Conservation (phyloP, 2,329 filamentous ascomycete genomes). For the Alternaria consortialis region DNA sequence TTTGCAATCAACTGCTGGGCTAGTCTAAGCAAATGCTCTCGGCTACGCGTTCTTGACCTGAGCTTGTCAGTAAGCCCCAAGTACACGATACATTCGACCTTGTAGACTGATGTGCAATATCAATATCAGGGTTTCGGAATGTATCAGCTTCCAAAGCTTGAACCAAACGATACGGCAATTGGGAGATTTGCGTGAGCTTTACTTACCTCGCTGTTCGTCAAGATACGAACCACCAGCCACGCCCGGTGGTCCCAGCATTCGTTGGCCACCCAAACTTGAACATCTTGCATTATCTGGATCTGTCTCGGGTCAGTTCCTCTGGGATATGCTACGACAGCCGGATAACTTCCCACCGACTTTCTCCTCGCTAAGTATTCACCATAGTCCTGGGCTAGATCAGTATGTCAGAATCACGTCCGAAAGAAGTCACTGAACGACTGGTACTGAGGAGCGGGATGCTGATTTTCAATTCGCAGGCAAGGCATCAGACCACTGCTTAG, state of each 20-base stretch:
- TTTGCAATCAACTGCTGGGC: constrained; percentile 67
- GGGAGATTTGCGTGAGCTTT: constrained; percentile 55
- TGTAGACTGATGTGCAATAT: not conserved
- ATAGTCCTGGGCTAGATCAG: constrained; percentile 54
- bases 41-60: constrained; percentile 62
- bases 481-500: constrained; percentile 51
- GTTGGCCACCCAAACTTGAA: constrained; percentile 56
- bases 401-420: not conserved
- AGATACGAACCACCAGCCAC: constrained; percentile 35
- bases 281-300: constrained; percentile 56
- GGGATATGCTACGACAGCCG: constrained; percentile 46
- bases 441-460: not conserved
- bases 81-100: not conserved
- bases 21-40: constrained; percentile 63
- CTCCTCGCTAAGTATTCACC: constrained; percentile 48
- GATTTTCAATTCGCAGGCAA: not conserved
- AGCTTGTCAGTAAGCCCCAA: constrained; percentile 46
- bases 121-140: constrained; percentile 54
- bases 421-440: not conserved
- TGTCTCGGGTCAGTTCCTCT: constrained; percentile 54
- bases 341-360: constrained; percentile 44
- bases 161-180: constrained; percentile 62
- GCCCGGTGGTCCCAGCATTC: constrained; percentile 30
- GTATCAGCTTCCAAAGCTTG: constrained; percentile 59
- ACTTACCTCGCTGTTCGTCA: constrained; percentile 54